Conservation (phyloP, 805 yeast genomes). For the Lachancea waltii region DNA sequence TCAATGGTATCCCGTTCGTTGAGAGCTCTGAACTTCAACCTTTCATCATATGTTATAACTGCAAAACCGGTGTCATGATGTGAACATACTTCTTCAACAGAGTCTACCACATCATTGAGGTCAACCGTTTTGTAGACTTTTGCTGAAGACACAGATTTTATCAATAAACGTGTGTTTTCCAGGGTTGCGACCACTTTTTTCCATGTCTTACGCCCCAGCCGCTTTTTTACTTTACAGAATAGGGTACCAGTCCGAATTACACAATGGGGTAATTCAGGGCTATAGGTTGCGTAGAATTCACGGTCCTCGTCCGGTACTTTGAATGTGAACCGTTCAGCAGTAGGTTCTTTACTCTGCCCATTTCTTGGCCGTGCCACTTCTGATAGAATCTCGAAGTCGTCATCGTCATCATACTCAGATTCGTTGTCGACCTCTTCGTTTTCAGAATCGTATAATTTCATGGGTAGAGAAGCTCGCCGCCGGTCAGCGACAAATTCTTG, state of each 20-base stretch:
- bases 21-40: constrained; percentile 16
- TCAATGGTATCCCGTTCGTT: constrained; percentile 20
- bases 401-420: constrained; percentile 8
- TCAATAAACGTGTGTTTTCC: constrained; percentile 13
- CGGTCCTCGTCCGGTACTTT: constrained; percentile 13
- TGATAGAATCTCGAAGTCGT: constrained; percentile 9
- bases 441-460: not conserved
- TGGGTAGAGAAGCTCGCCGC: not conserved
- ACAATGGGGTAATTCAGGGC: constrained; percentile 13
- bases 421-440: constrained; percentile 7
- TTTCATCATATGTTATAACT: constrained; percentile 15
- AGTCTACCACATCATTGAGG: constrained; percentile 17
- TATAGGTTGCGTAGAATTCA: constrained; percentile 17
- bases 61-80: constrained; percentile 15
- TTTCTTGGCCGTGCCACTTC: constrained; percentile 2
- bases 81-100: constrained; percentile 16
- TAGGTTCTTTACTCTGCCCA: not conserved
- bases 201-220: constrained; percentile 20
- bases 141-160: constrained; percentile 16
- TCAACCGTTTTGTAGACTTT: constrained; percentile 11
- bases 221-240: constrained; percentile 13
- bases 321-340: not conserved
- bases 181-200: constrained; percentile 14
- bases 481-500: constrained; percentile 11
- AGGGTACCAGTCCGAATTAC: constrained; percentile 15